Percentiles rank a stretch among this genome's conserved stretches.
phyloP scores from a whole-genome alignment of 345 rosid genomes.

The Linum usitatissimum region DNA sequence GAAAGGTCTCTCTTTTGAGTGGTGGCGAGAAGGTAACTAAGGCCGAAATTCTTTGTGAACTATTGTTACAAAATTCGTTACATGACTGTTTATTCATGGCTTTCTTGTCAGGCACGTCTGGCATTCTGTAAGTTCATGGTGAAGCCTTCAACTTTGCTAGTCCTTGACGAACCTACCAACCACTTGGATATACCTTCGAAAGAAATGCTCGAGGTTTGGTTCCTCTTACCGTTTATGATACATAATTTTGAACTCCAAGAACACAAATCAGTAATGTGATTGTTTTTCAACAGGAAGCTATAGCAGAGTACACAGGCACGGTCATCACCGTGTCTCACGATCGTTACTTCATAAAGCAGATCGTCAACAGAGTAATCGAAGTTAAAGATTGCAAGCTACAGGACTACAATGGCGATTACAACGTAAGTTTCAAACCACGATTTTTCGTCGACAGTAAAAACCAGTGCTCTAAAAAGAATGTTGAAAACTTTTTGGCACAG shows the following conservation, averaged over 20 bases:
- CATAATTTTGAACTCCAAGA: not conserved
- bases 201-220: conserved; percentile 95
- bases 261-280: not conserved
- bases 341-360: conserved; percentile 83
- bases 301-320: conserved; percentile 70
- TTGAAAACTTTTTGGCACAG: conserved; percentile 22
- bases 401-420: conserved; percentile 84
- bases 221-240: not conserved
- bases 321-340: conserved; percentile 86
- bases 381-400: conserved; percentile 52
- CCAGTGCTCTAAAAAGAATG: too few species aligned
- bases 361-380: conserved; percentile 90
- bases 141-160: conserved; percentile 69
- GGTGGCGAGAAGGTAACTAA: conserved; percentile 83
- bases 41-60: not conserved
- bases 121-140: conserved; percentile 98
- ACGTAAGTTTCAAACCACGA: conserved; percentile 28
- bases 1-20: conserved; percentile 80
- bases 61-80: not conserved
- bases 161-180: conserved; percentile 92
- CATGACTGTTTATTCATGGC: not conserved
- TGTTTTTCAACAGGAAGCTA: conserved; percentile 62
- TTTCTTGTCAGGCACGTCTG: conserved; percentile 58
- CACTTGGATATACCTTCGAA: conserved; percentile 95
- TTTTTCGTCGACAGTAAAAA: not conserved